phyloP scores from a whole-genome alignment of 2,329 filamentous ascomycete genomes.

The Pestalotiopsis sp. region DNA sequence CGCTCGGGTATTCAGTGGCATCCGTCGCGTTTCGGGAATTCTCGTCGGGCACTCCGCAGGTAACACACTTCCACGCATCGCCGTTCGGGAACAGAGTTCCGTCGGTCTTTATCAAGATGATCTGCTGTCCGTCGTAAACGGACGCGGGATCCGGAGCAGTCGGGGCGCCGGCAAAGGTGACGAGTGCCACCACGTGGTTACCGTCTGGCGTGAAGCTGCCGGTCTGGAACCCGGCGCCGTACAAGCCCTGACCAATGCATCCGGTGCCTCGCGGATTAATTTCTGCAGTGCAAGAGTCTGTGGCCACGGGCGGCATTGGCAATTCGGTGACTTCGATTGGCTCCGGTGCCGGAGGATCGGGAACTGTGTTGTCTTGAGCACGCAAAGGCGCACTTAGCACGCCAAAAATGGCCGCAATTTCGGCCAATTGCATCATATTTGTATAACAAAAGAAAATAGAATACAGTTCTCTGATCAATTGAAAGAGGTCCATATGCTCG shows the following conservation, averaged over 20 bases:
- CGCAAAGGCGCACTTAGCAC: neutral
- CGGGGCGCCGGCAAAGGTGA: neutral
- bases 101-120: neutral
- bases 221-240: neutral
- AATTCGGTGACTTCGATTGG: slow-evolving; percentile 2
- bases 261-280: neutral
- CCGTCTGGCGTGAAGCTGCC: neutral
- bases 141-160: neutral
- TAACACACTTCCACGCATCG: slow-evolving; percentile 37
- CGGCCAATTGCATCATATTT: neutral
- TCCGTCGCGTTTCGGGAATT: slow-evolving; percentile 29
- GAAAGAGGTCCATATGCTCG: no score
- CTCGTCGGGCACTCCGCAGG: slow-evolving; percentile 40
- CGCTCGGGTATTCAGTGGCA: slow-evolving; percentile 43
- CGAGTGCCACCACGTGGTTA: neutral
- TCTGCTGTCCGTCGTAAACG: neutral
- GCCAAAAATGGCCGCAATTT: neutral
- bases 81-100: neutral
- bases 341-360: neutral
- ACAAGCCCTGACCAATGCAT: neutral
- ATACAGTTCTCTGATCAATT: no score
- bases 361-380: neutral
- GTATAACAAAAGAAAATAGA: no score
- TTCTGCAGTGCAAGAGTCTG: neutral
- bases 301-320: neutral